phyloP scores from a whole-genome alignment of 352 stramenopile species.

The Phytophthora niederhauseri region DNA sequence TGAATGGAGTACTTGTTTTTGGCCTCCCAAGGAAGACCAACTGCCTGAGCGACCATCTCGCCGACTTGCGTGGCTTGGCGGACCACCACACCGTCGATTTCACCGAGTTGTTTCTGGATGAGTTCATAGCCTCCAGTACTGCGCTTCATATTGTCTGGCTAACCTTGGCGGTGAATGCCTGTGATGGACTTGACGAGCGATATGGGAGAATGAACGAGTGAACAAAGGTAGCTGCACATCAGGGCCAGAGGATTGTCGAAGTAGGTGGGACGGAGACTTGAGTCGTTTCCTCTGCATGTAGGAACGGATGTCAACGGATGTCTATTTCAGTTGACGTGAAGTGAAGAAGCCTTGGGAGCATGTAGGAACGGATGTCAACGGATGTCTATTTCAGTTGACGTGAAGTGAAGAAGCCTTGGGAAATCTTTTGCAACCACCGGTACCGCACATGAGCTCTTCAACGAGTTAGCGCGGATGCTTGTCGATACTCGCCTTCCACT shows the following conservation, averaged over 20 bases:
- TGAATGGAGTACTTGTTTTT: constrained; percentile 68
- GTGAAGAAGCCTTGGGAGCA: neutral
- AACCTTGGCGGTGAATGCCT: neutral
- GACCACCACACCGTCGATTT: constrained; percentile 53
- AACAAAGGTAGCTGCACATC: neutral
- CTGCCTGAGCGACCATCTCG: constrained; percentile 53
- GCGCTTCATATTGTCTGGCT: constrained; percentile 13
- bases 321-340: constrained; percentile 25
- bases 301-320: neutral
- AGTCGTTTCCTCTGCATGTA: neutral
- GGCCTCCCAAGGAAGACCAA: constrained; percentile 58
- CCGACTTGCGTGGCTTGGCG: constrained; percentile 56
- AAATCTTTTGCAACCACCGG: neutral
- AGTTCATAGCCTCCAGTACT: constrained; percentile 9
- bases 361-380: no score
- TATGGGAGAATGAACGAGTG: neutral
- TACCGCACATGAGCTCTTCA: neutral
- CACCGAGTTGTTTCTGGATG: constrained; percentile 37
- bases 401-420: neutral
- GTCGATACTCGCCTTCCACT: constrained; percentile 6
- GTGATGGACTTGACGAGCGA: neutral
- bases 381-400: constrained; percentile 25
- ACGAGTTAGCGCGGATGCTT: constrained; percentile 1
- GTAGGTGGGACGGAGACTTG: neutral
- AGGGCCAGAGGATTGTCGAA: neutral